A percentile compares a stretch with the other conserved stretches of the same genome.
Conservation (phyloP, 2,329 filamentous ascomycete species). For the Zymoseptoria brevis region DNA sequence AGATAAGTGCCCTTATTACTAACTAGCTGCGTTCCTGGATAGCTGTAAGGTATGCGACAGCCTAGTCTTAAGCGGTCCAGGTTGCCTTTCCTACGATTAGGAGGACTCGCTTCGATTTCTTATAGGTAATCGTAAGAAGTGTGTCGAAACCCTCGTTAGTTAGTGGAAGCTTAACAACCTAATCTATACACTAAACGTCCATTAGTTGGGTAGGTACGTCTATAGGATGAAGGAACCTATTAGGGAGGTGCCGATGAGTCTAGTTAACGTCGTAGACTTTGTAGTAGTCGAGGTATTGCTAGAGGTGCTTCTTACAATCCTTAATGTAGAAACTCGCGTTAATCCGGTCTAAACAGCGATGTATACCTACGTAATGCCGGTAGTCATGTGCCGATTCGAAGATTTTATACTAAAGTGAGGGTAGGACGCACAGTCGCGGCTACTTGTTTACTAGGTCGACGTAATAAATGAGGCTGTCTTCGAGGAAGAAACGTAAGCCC, state of each 20-base stretch:
- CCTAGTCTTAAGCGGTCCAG: not conserved
- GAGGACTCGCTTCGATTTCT: conserved; percentile 1
- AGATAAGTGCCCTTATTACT: conserved; percentile 1
- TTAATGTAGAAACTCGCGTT: not conserved
- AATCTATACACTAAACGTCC: not conserved
- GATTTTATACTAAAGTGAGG: not conserved
- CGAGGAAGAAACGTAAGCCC: not conserved
- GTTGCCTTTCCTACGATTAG: not conserved
- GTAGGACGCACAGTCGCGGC: not conserved
- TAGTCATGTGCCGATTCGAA: not conserved
- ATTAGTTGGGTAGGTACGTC: not conserved
- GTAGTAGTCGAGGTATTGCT: not conserved
- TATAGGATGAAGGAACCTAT: not conserved
- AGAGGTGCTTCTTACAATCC: not conserved
- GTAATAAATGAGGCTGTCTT: conserved; percentile 2
- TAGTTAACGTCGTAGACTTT: not conserved
- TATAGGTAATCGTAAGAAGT: conserved; percentile 1
- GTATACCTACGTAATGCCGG: not conserved
- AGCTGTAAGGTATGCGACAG: not conserved
- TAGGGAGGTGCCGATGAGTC: not conserved
- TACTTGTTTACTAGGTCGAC: not conserved
- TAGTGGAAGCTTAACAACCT: not conserved
- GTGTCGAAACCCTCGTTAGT: not conserved
- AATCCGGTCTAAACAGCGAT: not conserved
- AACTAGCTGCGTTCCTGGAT: conserved; percentile 1